phyloP scores from a whole-genome alignment of 2,329 filamentous ascomycete genomes.

The Aspergillus nomiae region DNA sequence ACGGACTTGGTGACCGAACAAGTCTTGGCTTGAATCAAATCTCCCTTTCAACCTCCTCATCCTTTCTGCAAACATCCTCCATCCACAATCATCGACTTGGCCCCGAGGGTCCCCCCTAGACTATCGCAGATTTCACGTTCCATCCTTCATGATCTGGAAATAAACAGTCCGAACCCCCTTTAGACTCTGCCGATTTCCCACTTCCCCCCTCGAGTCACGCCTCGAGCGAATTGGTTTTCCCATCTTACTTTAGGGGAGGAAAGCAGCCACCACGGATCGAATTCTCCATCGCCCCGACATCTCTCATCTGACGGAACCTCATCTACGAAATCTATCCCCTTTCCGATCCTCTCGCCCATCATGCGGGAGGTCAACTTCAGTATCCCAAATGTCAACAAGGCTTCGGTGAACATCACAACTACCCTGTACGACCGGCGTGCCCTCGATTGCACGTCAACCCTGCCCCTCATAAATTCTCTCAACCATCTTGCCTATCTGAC shows the following conservation, averaged over 20 bases:
- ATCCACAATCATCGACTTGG: conserved; percentile 8
- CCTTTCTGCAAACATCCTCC: conserved; percentile 19
- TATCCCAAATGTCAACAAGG: conserved; percentile 99
- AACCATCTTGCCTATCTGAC: conserved; percentile 99
- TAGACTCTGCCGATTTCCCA: conserved; percentile 2
- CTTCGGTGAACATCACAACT: conserved; percentile 96
- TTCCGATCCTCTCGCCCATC: conserved; percentile 48
- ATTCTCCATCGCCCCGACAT: conserved; percentile 2
- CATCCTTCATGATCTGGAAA: conserved; percentile 15
- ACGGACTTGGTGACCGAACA: conserved; percentile 12
- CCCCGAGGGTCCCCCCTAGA: conserved; percentile 11
- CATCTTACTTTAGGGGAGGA: conserved; percentile 20
- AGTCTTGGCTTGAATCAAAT: conserved; percentile 22
- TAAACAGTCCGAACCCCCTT: conserved; percentile 12
- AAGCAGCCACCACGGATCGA: conserved; percentile 11
- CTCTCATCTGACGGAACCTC: conserved; percentile 3
- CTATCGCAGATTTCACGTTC: conserved; percentile 5
- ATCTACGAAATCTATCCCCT: not conserved
- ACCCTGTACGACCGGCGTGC: conserved; percentile 96
- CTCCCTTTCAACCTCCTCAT: conserved; percentile 22
- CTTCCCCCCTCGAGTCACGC: conserved; percentile 12
- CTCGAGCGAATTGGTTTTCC: conserved; percentile 15
- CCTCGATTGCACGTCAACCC: conserved; percentile 95
- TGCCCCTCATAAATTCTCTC: conserved; percentile 97
- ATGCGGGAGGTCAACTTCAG: conserved; percentile 99